phyloP scores from a whole-genome alignment of 768 basidiomycete genomes.

The Favolaschia claudopus region DNA sequence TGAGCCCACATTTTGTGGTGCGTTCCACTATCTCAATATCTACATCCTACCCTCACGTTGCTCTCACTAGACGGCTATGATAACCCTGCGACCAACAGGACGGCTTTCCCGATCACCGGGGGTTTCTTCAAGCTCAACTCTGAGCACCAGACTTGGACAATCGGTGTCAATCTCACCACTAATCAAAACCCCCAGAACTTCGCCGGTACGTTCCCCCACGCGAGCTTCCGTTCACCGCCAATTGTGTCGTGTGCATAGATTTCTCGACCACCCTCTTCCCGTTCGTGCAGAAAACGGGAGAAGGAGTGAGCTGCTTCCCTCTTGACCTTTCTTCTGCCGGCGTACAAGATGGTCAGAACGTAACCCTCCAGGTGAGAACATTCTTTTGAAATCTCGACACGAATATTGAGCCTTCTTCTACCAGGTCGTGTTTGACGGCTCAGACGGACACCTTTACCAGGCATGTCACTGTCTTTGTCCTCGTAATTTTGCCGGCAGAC shows the following conservation, averaged over 20 bases:
- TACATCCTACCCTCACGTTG: constrained; percentile 4
- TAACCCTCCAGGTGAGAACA: constrained; percentile 65
- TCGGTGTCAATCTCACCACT: constrained; percentile 5
- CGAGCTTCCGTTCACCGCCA: constrained; percentile 62
- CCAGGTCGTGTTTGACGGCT: constrained; percentile 67
- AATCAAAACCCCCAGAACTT: constrained; percentile 9
- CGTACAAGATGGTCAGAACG: constrained; percentile 69
- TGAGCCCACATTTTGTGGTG: constrained; percentile 76
- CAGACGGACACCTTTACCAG: constrained; percentile 78
- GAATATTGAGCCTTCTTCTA: background rate
- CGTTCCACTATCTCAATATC: constrained; percentile 26
- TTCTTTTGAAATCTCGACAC: no score
- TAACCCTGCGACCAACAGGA: constrained; percentile 59
- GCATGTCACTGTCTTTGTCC: constrained; percentile 45
- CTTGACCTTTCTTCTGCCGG: constrained; percentile 65
- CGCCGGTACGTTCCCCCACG: constrained; percentile 56
- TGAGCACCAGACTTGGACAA: constrained; percentile 67
- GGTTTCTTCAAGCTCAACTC: constrained; percentile 71
- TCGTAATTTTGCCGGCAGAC: background rate
- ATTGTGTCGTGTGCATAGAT: no score
- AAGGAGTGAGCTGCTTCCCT: constrained; percentile 72
- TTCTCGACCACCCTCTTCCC: constrained; percentile 64
- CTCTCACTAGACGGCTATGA: constrained; percentile 80
- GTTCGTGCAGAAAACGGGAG: constrained; percentile 58
- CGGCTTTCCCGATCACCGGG: constrained; percentile 69